Base-by-base conservation (phyloP, 192 early-diverging fungal species). In the Coemansia sp. region DNA sequence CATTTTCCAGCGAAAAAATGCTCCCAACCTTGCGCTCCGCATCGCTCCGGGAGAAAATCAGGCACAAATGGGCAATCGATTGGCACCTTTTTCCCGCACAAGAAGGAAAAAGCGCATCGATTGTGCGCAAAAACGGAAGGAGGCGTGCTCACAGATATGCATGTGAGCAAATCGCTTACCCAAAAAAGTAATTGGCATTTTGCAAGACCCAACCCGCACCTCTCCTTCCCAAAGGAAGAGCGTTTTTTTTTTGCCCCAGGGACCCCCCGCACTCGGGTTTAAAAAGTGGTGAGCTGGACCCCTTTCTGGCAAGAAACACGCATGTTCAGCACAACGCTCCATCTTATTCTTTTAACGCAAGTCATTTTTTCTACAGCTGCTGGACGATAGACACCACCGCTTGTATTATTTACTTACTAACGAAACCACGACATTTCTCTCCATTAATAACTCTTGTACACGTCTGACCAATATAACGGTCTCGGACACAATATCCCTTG, bases 31-130 rank as follows among this genome's bases (percentile, higher is more conserved):
- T 53, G 25, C 17, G 20, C 22, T 23, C 5, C 17, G 22, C 22
- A 53, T 22, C 6, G 53, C 19, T 5, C 46, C 19, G 3, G 43
- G 43, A 9, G 43, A 22, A 49, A 49, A 22, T 22, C 46, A 55
- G 25, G 23, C 5, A 34, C 4, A 33, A 14, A 14, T 17, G 32
- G 40, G 40, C 58, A 40, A 59, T 59, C 40, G 15, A 7, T 32
- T 55, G n/a, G 53, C 53, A 35, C 53, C 32, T 55, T 29, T 5
- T 55, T 34, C 33, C 50, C 50, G 50, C 50, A 52, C 50, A 52
- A 52, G 13, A 25, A 25, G 20, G n/a, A 53, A n/a, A 9, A 53
- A n/a, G 13, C 50, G 50, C 9, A 15, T 22, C 23, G 33, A 33
- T 29, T 35, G 13, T 55, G 53, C 33, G 13, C 32, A 55, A 15